Base-by-base conservation (phyloP, 495 filamentous ascomycete genomes). In the Penicillium ochrochloron region DNA sequence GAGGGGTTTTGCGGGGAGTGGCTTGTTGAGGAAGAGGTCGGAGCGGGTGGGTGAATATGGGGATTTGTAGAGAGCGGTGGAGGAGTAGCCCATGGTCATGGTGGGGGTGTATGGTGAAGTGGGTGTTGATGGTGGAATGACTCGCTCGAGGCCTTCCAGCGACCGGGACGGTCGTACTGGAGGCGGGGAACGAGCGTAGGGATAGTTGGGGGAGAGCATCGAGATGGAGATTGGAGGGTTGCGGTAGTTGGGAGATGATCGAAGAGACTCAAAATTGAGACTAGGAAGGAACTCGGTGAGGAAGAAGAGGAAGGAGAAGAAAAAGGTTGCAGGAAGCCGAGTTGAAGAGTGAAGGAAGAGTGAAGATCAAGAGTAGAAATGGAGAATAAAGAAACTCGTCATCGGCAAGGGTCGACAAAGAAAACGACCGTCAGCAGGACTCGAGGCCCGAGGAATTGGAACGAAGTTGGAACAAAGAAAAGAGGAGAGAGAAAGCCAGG, bases 61-160 rank as follows among this genome's bases (percentile, higher is more conserved):
- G 8, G 57, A 15, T 3, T 66, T 11, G 62, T 23, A n/a, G 61
- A 61, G n/a, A 41, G 44, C 77, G 77, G 59, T 80, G 71, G 58
- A 77, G 65, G 46, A 67, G 67, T 27, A 76, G 64, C 0, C 68
- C 65, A 39, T 37, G 4, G 29, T 37, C 17, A 23, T 56, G 62
- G 61, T 55, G 19, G 66, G 56, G 6, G 69, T 57, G 34, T 56
- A 64, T 9, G 66, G 62, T 4, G 54, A 19, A 7, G 62, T 46
- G 11, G 65, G 60, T 10, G 56, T 62, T 27, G 31, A 33, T 33
- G 78, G 78, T 23, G 77, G 78, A 17, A 82, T 68, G 17, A 77
- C 75, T 62, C 69, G 70, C 54, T 82, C 80, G 19, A 82, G 63
- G n/a, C 80, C 80, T 63, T 81, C 78, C 12, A 81, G 73, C 2